Percentiles rank a stretch among this genome's conserved stretches.
phyloP scores from a whole-genome alignment of 352 stramenopile species.

The Phytophthora tubulina region DNA sequence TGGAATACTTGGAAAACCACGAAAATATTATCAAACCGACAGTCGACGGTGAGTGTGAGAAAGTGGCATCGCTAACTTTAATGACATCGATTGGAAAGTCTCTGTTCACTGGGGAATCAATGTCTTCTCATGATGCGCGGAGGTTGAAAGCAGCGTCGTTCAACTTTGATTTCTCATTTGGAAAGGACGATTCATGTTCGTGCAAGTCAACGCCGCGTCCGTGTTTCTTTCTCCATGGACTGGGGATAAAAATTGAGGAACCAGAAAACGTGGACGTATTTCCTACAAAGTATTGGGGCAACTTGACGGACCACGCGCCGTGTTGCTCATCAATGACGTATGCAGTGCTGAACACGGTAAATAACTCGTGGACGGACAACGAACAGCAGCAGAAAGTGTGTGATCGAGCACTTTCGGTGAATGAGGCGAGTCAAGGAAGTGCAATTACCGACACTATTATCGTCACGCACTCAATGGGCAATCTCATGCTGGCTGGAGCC shows the following conservation, averaged over 20 bases:
- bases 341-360: slow-evolving; percentile 41
- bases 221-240: slow-evolving; percentile 38
- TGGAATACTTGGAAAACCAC: slow-evolving; percentile 20
- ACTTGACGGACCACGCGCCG: slow-evolving; percentile 43
- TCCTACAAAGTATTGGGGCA: slow-evolving; percentile 40
- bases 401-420: slow-evolving; percentile 33
- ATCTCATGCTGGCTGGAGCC: slow-evolving; percentile 44
- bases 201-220: slow-evolving; percentile 31
- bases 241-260: slow-evolving; percentile 25
- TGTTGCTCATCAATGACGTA: slow-evolving; percentile 53
- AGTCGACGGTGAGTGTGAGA: slow-evolving; percentile 15
- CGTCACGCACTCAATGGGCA: slow-evolving; percentile 57
- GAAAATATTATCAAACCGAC: slow-evolving; percentile 23
- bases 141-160: slow-evolving; percentile 14
- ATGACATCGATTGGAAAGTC: slow-evolving; percentile 26
- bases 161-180: slow-evolving; percentile 25
- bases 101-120: slow-evolving; percentile 28
- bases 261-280: slow-evolving; percentile 24
- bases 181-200: slow-evolving; percentile 2
- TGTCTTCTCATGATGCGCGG: slow-evolving; percentile 1
- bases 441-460: slow-evolving; percentile 49
- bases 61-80: slow-evolving; percentile 6
- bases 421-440: slow-evolving; percentile 20
- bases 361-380: slow-evolving; percentile 46
- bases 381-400: slow-evolving; percentile 49